Conservation (phyloP, 2,329 filamentous ascomycete species). For the Chalaropsis ovoidea region DNA sequence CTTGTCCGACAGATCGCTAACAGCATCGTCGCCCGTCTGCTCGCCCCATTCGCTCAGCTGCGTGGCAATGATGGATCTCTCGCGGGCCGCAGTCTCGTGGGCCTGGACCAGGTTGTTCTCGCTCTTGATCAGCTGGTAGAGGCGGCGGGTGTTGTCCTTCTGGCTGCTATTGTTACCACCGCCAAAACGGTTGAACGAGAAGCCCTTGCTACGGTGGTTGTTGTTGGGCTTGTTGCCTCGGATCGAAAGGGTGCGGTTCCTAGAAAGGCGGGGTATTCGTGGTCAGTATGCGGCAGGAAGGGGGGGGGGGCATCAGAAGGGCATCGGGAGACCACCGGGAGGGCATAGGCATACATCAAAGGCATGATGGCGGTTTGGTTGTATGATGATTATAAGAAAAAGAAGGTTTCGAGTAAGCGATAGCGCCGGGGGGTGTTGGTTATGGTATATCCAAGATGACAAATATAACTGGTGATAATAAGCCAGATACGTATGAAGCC, state of each 20-base stretch:
- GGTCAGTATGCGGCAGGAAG: no score
- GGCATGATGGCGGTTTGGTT: constrained; percentile 21
- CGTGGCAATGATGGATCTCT: constrained; percentile 72
- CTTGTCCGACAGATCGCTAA: constrained; percentile 91
- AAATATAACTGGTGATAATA: constrained; percentile 11
- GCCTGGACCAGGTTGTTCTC: constrained; percentile 80
- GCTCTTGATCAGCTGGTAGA: constrained; percentile 89
- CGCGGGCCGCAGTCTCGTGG: constrained; percentile 74
- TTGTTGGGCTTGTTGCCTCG: constrained; percentile 34
- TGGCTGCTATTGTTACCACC: constrained; percentile 53
- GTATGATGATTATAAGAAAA: constrained; percentile 3
- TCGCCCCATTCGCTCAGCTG: constrained; percentile 97
- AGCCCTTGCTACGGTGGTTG: constrained; percentile 52
- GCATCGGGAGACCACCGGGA: no score
- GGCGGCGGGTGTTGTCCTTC: constrained; percentile 77
- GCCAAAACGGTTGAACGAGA: constrained; percentile 78
- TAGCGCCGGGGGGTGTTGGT: neutral
- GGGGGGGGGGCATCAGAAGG: no score
- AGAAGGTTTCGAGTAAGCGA: neutral
- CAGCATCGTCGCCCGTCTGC: constrained; percentile 71
- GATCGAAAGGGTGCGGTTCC: constrained; percentile 25
- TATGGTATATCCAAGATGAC: constrained; percentile 8
- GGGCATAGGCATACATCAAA: constrained; percentile 25
- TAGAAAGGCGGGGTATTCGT: neutral
- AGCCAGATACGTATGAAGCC: constrained; percentile 1